phyloP scores from a whole-genome alignment of 805 yeast genomes.

The Metschnikowia santaceciliae region DNA sequence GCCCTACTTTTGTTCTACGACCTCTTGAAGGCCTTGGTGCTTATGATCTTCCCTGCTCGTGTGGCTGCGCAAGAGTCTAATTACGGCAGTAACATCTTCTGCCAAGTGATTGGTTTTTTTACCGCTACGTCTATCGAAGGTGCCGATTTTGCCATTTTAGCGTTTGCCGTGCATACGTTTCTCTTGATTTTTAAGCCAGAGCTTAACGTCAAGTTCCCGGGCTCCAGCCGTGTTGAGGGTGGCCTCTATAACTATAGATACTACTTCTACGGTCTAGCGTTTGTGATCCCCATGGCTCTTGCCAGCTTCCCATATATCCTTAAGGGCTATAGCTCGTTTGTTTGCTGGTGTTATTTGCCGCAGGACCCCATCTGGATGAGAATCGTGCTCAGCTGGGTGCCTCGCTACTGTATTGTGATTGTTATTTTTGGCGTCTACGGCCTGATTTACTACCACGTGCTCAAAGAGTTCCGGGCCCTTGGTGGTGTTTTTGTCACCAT shows the following conservation, averaged over 20 bases:
- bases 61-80: conserved; percentile 41
- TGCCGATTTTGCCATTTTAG: conserved; percentile 76
- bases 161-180: conserved; percentile 81
- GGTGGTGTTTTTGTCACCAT: conserved; percentile 43
- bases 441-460: conserved; percentile 69
- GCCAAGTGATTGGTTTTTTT: conserved; percentile 73
- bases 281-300: conserved; percentile 59
- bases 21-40: conserved; percentile 64
- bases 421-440: conserved; percentile 61
- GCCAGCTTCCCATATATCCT: conserved; percentile 75
- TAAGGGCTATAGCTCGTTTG: conserved; percentile 50
- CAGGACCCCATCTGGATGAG: conserved; percentile 70
- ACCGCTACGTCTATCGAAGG: conserved; percentile 81
- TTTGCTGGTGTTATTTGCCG: conserved; percentile 79
- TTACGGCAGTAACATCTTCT: conserved; percentile 48
- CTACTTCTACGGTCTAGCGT: conserved; percentile 53
- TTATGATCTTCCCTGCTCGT: conserved; percentile 65
- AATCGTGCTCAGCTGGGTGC: conserved; percentile 73
- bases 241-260: conserved; percentile 62
- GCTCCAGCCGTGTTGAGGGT: conserved; percentile 51
- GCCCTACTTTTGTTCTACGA: conserved; percentile 67
- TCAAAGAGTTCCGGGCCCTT: conserved; percentile 53
- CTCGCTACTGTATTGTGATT: conserved; percentile 65
- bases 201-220: conserved; percentile 38
- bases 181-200: conserved; percentile 65